Evolutionary conservation across 352 stramenopile species (phyloP), one percentile per base, ranked within the genome.

Genomic region (Phytophthora crassamura): DNA sequence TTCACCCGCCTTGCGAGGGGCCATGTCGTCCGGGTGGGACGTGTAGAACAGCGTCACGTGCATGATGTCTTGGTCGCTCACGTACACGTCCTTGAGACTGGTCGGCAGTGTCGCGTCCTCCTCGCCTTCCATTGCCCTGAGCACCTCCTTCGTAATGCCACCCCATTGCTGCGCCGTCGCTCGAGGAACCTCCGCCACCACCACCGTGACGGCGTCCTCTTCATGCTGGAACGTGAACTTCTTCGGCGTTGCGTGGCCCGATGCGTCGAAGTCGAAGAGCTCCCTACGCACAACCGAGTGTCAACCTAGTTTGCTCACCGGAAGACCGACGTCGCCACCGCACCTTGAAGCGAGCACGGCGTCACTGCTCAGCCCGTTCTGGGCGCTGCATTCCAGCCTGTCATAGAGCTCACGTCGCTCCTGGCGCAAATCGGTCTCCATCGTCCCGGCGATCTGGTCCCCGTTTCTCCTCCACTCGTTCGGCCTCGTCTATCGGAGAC

Each of bases 11-110:
- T 30, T 42, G 25, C 46, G 45, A 15, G 75, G 73, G 5, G 77
- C 53, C 39, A 88, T 67, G 4, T 86, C 79, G 42, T 82, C 69
- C 2, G 82, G 82, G 30, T 88, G 80, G 14, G 80, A 91, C 47
- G 82, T 88, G 63, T 89, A 80, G 64, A 86, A 91, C 7, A 91
- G 62, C 43, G 82, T 91, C 56, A 89, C 72, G 69, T 91, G 82
- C 82, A 91, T 85, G 18, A 84, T 71, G 15, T 75, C 72, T 18
- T 64, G 62, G 32, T 86, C 75, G 62, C 85, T 87, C 43, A 88
- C 73, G 50, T 88, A 89, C 36, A 64, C 64, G 28, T 67, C 61
- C n/a, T 67, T 63, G 40, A 74, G 16, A 12, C 38, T 30, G 7
- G 64, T 50, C 16, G 9, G 14, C 25, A 40, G 15, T 12, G 3